Evolutionary conservation across 2,329 filamentous ascomycete genomes (phyloP).

Genomic region (Fusarium sacchari): DNA sequence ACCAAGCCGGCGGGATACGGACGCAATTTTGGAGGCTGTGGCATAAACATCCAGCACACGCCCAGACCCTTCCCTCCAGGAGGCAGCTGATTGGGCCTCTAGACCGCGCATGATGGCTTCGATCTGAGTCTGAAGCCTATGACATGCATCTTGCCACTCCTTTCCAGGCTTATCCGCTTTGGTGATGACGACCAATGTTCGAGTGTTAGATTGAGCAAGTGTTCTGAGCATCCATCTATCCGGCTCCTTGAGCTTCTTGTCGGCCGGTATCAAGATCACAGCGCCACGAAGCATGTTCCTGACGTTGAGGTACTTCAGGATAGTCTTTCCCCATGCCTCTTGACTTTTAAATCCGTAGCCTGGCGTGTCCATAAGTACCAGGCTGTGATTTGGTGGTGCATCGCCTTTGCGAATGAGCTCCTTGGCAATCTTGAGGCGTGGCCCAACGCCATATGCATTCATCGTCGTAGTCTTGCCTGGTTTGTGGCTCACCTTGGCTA

Average conservation of each 20-base stretch:
- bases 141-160: slow-evolving; percentile 45
- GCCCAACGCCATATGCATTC: slow-evolving; percentile 66
- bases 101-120: slow-evolving; percentile 42
- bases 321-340: slow-evolving; percentile 62
- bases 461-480: slow-evolving; percentile 65
- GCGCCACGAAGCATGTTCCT: slow-evolving; percentile 61
- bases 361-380: slow-evolving; percentile 63
- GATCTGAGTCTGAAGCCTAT: slow-evolving; percentile 41
- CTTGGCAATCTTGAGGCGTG: slow-evolving; percentile 46
- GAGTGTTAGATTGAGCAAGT: slow-evolving; percentile 56
- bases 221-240: slow-evolving; percentile 60
- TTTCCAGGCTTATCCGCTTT: slow-evolving; percentile 63
- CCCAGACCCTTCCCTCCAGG: slow-evolving; percentile 45
- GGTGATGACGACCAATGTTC: slow-evolving; percentile 63
- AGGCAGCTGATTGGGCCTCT: slow-evolving; percentile 32
- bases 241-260: slow-evolving; percentile 60
- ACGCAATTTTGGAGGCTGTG: slow-evolving; percentile 52
- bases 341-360: slow-evolving; percentile 61
- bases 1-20: slow-evolving; percentile 42
- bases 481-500: slow-evolving; percentile 60
- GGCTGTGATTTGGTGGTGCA: slow-evolving; percentile 55
- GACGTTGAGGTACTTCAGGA: slow-evolving; percentile 60
- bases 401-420: slow-evolving; percentile 48
- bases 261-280: slow-evolving; percentile 63
- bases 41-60: slow-evolving; percentile 48